Percentiles rank a stretch among this genome's conserved stretches.
These are phyloP conservation scores for Boletellus ananas DNA, from an alignment of 768 basidiomycete species.

Conservation along the genomic window DNA sequence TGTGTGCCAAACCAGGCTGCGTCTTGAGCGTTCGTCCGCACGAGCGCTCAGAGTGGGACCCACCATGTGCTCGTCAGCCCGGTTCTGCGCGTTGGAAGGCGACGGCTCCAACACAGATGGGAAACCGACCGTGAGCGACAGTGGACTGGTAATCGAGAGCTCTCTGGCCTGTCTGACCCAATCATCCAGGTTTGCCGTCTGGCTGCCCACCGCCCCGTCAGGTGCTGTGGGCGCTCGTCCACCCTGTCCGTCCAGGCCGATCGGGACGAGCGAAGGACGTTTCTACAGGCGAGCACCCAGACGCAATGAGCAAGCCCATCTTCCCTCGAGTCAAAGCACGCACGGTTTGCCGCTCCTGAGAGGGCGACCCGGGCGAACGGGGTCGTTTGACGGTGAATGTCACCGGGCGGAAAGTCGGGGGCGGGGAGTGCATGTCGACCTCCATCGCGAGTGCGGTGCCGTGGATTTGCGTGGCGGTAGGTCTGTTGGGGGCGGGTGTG, in stretches of 20 bases:
- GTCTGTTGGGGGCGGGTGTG: not conserved
- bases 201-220: constrained; percentile 14
- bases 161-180: constrained; percentile 72
- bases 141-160: constrained; percentile 46
- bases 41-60: constrained; percentile 13
- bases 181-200: constrained; percentile 55
- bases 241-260: constrained; percentile 23
- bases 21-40: constrained; percentile 6
- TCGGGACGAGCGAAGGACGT: constrained; percentile 45
- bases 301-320: not conserved
- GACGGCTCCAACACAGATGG: not conserved
- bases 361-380: constrained; percentile 53
- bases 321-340: not conserved
- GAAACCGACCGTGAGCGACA: constrained; percentile 17
- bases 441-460: constrained; percentile 42
- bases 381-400: constrained; percentile 47
- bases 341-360: constrained; percentile 56
- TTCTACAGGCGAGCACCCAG: constrained; percentile 41
- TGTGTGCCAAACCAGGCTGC: not conserved
- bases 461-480: not conserved
- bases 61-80: constrained; percentile 47
- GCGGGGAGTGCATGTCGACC: constrained; percentile 49
- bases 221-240: constrained; percentile 27
- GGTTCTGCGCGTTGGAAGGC: constrained; percentile 4
- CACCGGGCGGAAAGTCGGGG: constrained; percentile 36